phyloP scores from a whole-genome alignment of 495 filamentous ascomycete genomes.

The Aspergillus cavernicola region DNA sequence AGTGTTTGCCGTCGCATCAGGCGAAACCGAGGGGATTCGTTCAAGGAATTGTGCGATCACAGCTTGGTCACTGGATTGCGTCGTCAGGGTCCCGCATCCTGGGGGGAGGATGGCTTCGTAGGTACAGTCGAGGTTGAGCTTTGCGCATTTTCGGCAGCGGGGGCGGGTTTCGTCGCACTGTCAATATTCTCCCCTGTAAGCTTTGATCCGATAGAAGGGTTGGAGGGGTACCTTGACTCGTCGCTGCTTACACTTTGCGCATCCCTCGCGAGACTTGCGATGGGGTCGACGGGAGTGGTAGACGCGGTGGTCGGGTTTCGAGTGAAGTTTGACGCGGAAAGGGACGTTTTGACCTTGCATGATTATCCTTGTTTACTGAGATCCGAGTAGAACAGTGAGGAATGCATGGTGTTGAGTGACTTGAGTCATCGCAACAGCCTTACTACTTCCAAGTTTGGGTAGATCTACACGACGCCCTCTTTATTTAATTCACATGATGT shows the following conservation, averaged over 20 bases:
- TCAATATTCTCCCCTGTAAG: no score
- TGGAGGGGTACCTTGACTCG: slow-evolving; percentile 48
- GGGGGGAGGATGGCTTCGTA: slow-evolving; percentile 21
- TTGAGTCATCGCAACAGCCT: no score
- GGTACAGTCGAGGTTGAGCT: slow-evolving; percentile 37
- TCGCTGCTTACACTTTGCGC: slow-evolving; percentile 45
- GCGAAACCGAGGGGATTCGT: slow-evolving; percentile 8
- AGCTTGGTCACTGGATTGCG: not conserved
- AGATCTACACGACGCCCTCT: no score
- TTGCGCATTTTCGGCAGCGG: slow-evolving; percentile 39
- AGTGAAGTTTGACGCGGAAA: slow-evolving; percentile 25
- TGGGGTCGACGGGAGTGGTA: slow-evolving; percentile 36
- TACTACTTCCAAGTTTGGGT: no score
- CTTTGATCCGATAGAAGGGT: no score
- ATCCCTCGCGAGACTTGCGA: slow-evolving; percentile 44
- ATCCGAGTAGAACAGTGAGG: no score
- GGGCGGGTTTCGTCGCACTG: slow-evolving; percentile 50
- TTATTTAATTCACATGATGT: no score
- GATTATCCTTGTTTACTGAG: not conserved
- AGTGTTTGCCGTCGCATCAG: slow-evolving; percentile 22
- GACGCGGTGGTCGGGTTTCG: slow-evolving; percentile 9
- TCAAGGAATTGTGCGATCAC: not conserved
- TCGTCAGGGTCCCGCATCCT: not conserved
- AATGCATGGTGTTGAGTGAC: no score
- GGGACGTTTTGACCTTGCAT: slow-evolving; percentile 28